phyloP scores from a whole-genome alignment of 208 protist species.

The Leishmania gerbilli region DNA sequence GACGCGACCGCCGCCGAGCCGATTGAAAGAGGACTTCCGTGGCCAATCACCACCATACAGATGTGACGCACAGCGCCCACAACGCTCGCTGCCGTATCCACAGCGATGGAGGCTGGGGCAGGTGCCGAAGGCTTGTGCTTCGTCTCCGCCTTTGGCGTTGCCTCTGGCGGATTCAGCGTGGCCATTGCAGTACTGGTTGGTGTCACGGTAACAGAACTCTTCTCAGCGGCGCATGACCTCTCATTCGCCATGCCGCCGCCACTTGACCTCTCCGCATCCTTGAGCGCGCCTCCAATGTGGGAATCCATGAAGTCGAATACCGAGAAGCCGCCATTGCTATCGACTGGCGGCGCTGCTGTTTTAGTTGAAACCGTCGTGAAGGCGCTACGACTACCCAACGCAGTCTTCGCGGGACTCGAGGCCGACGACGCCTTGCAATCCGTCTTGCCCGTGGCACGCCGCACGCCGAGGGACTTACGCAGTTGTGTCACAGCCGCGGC shows the following conservation, averaged over 20 bases:
- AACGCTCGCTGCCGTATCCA: constrained; percentile 9
- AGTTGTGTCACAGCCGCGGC: constrained; percentile 25
- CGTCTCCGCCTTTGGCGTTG: background rate
- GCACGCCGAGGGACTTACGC: constrained; percentile 21
- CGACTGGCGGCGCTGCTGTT: background rate
- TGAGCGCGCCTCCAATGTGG: constrained; percentile 1
- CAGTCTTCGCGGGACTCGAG: background rate
- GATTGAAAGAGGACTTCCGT: background rate
- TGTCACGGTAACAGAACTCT: background rate
- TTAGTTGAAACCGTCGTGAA: background rate
- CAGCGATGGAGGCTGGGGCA: constrained; percentile 18
- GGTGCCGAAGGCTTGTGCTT: background rate
- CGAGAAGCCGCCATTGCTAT: constrained; percentile 19
- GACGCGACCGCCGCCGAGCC: background rate
- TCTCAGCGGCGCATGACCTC: background rate
- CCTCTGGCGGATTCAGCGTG: background rate
- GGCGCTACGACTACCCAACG: background rate
- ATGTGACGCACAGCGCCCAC: constrained; percentile 14
- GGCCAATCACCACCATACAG: constrained; percentile 16
- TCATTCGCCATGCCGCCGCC: background rate
- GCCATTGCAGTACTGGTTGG: too few relatives aligned
- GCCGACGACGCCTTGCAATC: background rate
- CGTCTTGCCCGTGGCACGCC: constrained; percentile 3
- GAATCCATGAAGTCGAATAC: constrained; percentile 27
- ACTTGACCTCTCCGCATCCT: constrained; percentile 10